Evolutionary conservation across 352 stramenopile species (phyloP).

Genomic region (Pythium scleroteichum): DNA sequence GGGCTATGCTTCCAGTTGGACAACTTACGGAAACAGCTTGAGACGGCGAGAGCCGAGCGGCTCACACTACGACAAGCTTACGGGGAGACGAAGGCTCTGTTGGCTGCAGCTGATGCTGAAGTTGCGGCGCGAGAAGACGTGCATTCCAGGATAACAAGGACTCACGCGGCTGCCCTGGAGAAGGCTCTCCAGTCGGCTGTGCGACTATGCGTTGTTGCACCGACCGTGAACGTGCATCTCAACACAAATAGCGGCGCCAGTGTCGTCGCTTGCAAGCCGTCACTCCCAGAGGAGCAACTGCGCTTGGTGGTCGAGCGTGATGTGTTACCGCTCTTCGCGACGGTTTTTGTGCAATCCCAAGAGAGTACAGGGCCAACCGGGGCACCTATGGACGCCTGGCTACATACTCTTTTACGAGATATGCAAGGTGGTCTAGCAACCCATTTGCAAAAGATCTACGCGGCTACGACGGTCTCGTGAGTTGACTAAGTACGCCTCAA

Average conservation of each 20-base stretch:
- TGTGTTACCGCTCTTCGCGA: slow-evolving; percentile 60
- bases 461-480: slow-evolving; percentile 1
- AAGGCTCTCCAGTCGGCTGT: slow-evolving; percentile 48
- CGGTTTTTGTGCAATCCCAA: slow-evolving; percentile 48
- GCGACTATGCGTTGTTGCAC: slow-evolving; percentile 77
- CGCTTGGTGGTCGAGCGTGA: slow-evolving; percentile 61
- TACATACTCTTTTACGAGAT: slow-evolving; percentile 59
- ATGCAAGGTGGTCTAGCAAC: slow-evolving; percentile 73
- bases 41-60: not conserved
- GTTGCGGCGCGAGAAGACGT: slow-evolving; percentile 20
- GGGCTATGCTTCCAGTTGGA: not conserved
- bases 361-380: slow-evolving; percentile 25
- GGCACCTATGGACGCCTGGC: slow-evolving; percentile 47
- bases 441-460: slow-evolving; percentile 43
- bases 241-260: slow-evolving; percentile 24
- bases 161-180: slow-evolving; percentile 36
- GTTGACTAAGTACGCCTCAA: slow-evolving; percentile 1
- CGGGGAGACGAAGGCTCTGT: not conserved
- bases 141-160: slow-evolving; percentile 30
- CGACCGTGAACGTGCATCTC: slow-evolving; percentile 81
- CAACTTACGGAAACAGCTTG: not conserved
- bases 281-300: slow-evolving; percentile 43
- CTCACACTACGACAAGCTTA: not conserved
- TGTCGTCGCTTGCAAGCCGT: slow-evolving; percentile 29
- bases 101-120: slow-evolving; percentile 23